Evolutionary conservation across 2,329 filamentous ascomycete species (phyloP), one percentile per base, ranked within the genome.

Genomic region (Aspergillus awamori): DNA sequence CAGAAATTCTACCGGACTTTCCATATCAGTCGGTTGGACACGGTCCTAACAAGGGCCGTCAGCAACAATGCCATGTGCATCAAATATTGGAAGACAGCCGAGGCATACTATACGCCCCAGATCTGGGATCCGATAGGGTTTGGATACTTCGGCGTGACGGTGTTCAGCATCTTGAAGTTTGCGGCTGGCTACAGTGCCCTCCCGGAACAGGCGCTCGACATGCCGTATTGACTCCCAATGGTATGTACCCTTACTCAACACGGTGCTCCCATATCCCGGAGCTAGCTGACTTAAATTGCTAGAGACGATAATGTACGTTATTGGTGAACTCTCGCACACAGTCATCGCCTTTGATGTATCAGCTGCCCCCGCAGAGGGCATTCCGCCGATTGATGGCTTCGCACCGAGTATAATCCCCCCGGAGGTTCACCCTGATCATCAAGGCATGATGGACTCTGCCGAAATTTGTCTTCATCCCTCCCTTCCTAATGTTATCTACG

Each of bases 101-200:
- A 22, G 52, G 52, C 8, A 8, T 54, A 5, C 36, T 54, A 6
- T 54, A 54, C 52, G 33, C 52, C 13, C 52, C 52, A 6, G 52
- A 54, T 26, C 22, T 54, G 30, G 52, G 52, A 41, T 54, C 52
- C 4, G 52, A 54, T 20, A 28, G 52, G 13, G 52, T 54, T 26
- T 54, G 52, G 52, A 38, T 39, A 28, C 28, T 54, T 8, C 30
- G 33, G 15, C 52, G 52, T 33, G 52, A 54, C n/a, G 52, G 33
- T n/a, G 24, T 26, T 20, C 43, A 48, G 52, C 22, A 41, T 20
- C 52, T 43, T 13, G 52, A 15, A 22, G 20, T 54, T 5, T 54
- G 52, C 15, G 52, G 52, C 33, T 54, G 52, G 36, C 52, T 54
- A 24, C 52, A 54, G 52, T 54, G 52, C 17, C 52, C 52, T 24